Evolutionary conservation across 768 basidiomycete genomes (phyloP), one percentile per base, ranked within the genome.

Genomic region (Butyriboletus loyo): DNA sequence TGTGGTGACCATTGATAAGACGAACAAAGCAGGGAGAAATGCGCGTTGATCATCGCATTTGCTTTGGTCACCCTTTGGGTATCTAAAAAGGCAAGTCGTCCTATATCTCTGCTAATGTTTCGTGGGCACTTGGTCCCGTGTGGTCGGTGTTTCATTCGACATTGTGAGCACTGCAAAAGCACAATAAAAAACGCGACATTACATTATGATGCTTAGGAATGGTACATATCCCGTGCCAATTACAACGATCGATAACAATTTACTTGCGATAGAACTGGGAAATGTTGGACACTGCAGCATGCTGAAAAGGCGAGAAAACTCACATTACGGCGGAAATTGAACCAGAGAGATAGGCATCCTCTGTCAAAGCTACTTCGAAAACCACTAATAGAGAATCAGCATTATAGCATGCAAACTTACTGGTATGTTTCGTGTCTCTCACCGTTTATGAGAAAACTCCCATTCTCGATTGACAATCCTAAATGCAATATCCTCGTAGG

Each of bases 401-500:
- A 54, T 55, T 50, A 56, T 25, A 40, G 14, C 28, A 14, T 50
- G 53, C 21, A 69, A 55, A 27, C 55, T 42, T 15, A 36, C 34
- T 41, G 22, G 44, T 17, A 35, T 13, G 44, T 40, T 10, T 17
- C 3, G 47, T 54, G 22, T 22, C 28, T 54, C 73, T 49, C 67
- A 91, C 92, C 92, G 83, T 76, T 96, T 97, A 65, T 98, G 95
- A 35, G 92, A 95, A 70, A 91, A 96, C 62, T 98, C 97, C 97
- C 97, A 99, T 69, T 97, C 94, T 49, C 92, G 82, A 63, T 97
- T 92, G 53, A 99, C 96, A 55, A 99, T 96, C 54, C 92, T 82
- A 77, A 99, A 99, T 8, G 97, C 97, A 56, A 98, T 95, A 59
- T 98, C 97, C 72, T 99, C 96, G 66, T 99, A 99, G 0, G 96